phyloP scores from a whole-genome alignment of 768 basidiomycete genomes.

The Punctularia strigosozonata region DNA sequence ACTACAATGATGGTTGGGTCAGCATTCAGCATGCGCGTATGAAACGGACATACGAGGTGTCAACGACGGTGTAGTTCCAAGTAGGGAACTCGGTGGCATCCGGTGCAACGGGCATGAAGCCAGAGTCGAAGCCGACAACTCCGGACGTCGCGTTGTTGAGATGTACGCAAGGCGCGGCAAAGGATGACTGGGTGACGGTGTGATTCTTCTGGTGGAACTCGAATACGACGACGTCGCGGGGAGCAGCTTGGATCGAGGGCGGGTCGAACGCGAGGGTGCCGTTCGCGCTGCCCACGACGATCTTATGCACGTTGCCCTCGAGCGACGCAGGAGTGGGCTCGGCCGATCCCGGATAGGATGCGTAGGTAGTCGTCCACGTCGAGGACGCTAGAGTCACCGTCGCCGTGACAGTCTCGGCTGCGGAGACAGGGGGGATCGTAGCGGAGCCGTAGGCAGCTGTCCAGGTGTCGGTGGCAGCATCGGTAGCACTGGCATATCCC shows the following conservation, averaged over 20 bases:
- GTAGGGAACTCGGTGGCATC: constrained; percentile 37
- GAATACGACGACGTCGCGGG: constrained; percentile 46
- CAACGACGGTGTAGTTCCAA: constrained; percentile 44
- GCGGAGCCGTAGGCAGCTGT: constrained; percentile 40
- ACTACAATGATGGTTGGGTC: no score
- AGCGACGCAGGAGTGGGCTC: constrained; percentile 38
- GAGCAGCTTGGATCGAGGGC: constrained; percentile 32
- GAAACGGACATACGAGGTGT: constrained; percentile 47
- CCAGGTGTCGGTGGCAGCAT: constrained; percentile 11
- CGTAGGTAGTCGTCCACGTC: constrained; percentile 47
- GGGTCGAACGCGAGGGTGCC: constrained; percentile 39
- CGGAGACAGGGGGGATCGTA: constrained; percentile 38
- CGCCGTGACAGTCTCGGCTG: constrained; percentile 29
- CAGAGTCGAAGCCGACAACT: constrained; percentile 40
- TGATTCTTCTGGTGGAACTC: constrained; percentile 62
- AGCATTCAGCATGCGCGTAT: constrained; percentile 30
- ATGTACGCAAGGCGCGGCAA: constrained; percentile 44
- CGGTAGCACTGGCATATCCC: constrained; percentile 8
- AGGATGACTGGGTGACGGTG: constrained; percentile 51
- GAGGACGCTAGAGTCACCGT: constrained; percentile 25
- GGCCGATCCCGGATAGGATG: constrained; percentile 42
- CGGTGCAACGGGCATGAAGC: constrained; percentile 35
- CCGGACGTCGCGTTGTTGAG: constrained; percentile 20
- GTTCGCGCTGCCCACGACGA: constrained; percentile 40
- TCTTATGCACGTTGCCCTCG: constrained; percentile 35